Conservation (phyloP, 805 yeast species). For the Candida tibetensis region DNA sequence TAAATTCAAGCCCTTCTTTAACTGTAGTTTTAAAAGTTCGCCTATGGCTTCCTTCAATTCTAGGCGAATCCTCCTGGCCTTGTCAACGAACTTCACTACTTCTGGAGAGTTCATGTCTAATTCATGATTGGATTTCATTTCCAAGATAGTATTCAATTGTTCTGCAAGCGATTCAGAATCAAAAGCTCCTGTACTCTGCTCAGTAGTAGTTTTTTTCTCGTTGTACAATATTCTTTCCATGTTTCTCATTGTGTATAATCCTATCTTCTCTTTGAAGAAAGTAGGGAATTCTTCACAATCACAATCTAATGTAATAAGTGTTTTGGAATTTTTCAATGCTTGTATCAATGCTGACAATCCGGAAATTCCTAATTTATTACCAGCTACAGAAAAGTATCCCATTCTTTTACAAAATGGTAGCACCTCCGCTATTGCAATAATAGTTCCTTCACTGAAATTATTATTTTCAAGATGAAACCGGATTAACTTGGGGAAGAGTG, state of each 20-base stretch:
- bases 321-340: slow-evolving; percentile 63
- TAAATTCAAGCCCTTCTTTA: slow-evolving; percentile 50
- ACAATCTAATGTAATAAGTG: slow-evolving; percentile 69
- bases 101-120: slow-evolving; percentile 32
- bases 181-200: slow-evolving; percentile 4
- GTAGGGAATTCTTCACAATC: slow-evolving; percentile 64
- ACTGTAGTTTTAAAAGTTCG: slow-evolving; percentile 57
- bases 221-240: slow-evolving; percentile 58
- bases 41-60: slow-evolving; percentile 37
- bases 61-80: slow-evolving; percentile 26
- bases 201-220: slow-evolving; percentile 12
- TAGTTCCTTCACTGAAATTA: slow-evolving; percentile 51
- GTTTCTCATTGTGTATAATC: slow-evolving; percentile 77
- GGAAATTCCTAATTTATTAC: slow-evolving; percentile 58
- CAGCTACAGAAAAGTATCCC: slow-evolving; percentile 66
- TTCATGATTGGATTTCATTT: slow-evolving; percentile 29
- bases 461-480: slow-evolving; percentile 74
- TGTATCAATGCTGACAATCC: slow-evolving; percentile 65
- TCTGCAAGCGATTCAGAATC: slow-evolving; percentile 36
- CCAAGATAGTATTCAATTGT: slow-evolving; percentile 28
- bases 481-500: slow-evolving; percentile 60
- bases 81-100: slow-evolving; percentile 26
- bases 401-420: slow-evolving; percentile 66
- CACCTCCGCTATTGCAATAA: slow-evolving; percentile 61
- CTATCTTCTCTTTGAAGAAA: slow-evolving; percentile 65